These are phyloP conservation scores for Amylostereum chailletii DNA, from an alignment of 1,284 basidiomycete species.

Conservation along the genomic window DNA sequence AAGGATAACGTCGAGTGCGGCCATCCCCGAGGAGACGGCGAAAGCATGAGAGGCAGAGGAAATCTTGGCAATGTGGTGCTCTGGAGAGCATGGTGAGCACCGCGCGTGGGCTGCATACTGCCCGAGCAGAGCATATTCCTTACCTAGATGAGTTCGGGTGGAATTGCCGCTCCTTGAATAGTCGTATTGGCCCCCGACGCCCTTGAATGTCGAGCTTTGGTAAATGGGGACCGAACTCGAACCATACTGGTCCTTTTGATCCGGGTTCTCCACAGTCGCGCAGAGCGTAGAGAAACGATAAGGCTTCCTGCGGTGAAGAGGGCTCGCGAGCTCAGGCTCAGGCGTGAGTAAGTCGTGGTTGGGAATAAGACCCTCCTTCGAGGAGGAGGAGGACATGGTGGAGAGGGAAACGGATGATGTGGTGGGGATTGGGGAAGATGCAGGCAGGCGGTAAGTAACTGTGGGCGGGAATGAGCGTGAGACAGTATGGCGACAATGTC, in stretches of 20 bases:
- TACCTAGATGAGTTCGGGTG: slow-evolving; percentile 89
- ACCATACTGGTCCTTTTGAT: slow-evolving; percentile 93
- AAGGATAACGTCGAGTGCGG: slow-evolving; percentile 92
- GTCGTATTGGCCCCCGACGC: slow-evolving; percentile 84
- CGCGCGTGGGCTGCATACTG: neutral
- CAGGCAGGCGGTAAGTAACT: no score
- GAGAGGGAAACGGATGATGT: no score
- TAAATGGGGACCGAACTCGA: slow-evolving; percentile 95
- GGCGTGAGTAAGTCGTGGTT: slow-evolving; percentile 55
- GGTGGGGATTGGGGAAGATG: no score
- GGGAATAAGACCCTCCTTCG: slow-evolving; percentile 8
- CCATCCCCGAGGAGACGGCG: slow-evolving; percentile 95
- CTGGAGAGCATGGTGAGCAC: slow-evolving; percentile 28
- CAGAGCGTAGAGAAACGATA: slow-evolving; percentile 83
- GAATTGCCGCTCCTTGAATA: slow-evolving; percentile 96
- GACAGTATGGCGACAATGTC: no score
- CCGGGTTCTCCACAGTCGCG: slow-evolving; percentile 80
- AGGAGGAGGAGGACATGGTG: slow-evolving; percentile 6
- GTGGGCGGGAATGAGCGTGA: no score
- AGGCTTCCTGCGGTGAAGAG: slow-evolving; percentile 52
- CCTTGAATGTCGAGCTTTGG: slow-evolving; percentile 98
- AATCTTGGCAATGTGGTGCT: slow-evolving; percentile 93
- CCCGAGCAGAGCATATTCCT: slow-evolving; percentile 19
- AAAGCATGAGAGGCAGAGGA: slow-evolving; percentile 86
- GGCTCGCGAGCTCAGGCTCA: slow-evolving; percentile 56